Percentiles rank a stretch among this genome's conserved stretches.
phyloP scores from a whole-genome alignment of 805 yeast species.

The Starmera caribaea region DNA sequence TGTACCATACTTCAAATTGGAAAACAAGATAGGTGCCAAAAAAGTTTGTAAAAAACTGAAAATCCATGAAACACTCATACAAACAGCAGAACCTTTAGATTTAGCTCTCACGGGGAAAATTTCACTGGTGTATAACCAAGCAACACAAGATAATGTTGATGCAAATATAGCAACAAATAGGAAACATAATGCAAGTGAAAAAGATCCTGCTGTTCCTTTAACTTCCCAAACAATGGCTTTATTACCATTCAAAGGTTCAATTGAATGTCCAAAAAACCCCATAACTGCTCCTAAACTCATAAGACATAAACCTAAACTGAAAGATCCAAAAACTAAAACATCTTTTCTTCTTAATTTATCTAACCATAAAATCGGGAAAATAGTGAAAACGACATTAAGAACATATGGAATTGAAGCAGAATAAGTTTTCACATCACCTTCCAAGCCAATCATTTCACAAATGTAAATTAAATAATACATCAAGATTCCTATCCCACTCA shows the following conservation, averaged over 20 bases:
- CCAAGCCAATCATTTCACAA: conserved; percentile 38
- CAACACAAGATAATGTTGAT: conserved; percentile 34
- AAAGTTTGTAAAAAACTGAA: conserved; percentile 28
- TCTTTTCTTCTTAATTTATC: conserved; percentile 39
- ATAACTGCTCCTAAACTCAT: conserved; percentile 25
- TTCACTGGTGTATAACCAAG: conserved; percentile 43
- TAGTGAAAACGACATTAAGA: conserved; percentile 29
- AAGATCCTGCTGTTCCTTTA: conserved; percentile 29
- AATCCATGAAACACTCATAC: conserved; percentile 38
- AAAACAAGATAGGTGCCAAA: conserved; percentile 29
- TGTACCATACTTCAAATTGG: conserved; percentile 27
- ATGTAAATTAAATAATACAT: conserved; percentile 35
- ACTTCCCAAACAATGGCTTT: conserved; percentile 26
- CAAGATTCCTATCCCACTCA: conserved; percentile 33
- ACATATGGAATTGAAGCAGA: conserved; percentile 32
- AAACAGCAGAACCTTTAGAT: conserved; percentile 35
- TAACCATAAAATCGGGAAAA: conserved; percentile 33
- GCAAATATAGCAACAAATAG: conserved; percentile 37
- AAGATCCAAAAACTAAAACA: conserved; percentile 32
- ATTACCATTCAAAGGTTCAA: conserved; percentile 23
- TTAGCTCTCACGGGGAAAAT: conserved; percentile 35
- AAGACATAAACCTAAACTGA: conserved; percentile 27
- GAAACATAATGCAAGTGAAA: conserved; percentile 33
- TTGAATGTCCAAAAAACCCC: conserved; percentile 24
- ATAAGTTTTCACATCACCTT: conserved; percentile 22